Conservation (phyloP, 352 stramenopile genomes). For the Peronosclerospora sorghi region DNA sequence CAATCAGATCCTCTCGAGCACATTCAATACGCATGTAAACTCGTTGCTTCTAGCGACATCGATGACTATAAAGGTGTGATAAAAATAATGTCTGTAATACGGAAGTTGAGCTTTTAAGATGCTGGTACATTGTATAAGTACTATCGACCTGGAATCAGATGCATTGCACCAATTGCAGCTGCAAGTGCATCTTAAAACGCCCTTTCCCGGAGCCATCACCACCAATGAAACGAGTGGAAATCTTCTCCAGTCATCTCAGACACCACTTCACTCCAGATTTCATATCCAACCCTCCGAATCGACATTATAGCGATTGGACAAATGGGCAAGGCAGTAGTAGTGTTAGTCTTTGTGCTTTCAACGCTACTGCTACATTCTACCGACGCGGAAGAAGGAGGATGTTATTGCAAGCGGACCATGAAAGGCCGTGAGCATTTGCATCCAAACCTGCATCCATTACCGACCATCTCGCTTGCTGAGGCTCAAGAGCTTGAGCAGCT, state of each 20-base stretch:
- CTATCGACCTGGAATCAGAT: no score
- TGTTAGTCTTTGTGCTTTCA: slow-evolving; percentile 11
- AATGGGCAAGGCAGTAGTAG: slow-evolving; percentile 5
- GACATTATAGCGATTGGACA: background rate
- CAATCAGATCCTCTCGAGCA: slow-evolving; percentile 23
- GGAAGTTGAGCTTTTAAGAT: background rate
- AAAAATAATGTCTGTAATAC: background rate
- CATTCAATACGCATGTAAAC: slow-evolving; percentile 32
- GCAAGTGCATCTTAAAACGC: slow-evolving; percentile 15
- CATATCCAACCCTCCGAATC: no score
- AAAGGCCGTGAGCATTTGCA: slow-evolving; percentile 63
- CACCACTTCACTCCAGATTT: background rate
- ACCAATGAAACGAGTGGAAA: slow-evolving; percentile 19
- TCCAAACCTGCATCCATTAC: slow-evolving; percentile 30
- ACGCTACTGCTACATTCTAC: slow-evolving; percentile 4
- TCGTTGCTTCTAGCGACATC: slow-evolving; percentile 19
- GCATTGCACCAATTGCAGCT: background rate
- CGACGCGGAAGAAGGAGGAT: slow-evolving; percentile 12
- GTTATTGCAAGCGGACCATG: slow-evolving; percentile 60
- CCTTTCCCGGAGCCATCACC: slow-evolving; percentile 3
- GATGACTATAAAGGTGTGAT: slow-evolving; percentile 12
- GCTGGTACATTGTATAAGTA: no score
- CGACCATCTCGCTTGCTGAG: slow-evolving; percentile 30
- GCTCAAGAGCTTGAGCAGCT: slow-evolving; percentile 25
- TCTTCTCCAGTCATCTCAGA: slow-evolving; percentile 1